Conservation (phyloP, 2,329 filamentous ascomycete genomes). For the Spiromastix sp. region DNA sequence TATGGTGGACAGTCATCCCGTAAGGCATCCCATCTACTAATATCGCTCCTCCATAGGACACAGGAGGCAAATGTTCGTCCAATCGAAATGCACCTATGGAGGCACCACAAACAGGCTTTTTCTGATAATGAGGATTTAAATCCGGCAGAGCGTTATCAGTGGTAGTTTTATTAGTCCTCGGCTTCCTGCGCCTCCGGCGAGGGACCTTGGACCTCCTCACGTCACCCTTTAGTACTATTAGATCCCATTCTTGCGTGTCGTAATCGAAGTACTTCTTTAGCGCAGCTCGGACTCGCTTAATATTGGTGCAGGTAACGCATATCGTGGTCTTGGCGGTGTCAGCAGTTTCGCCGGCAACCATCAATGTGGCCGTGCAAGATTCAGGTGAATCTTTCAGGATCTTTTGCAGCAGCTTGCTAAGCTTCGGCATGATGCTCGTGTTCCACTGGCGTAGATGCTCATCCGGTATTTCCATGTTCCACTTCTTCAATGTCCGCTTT, state of each 20-base stretch:
- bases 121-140: conserved; percentile 65
- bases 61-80: conserved; percentile 75
- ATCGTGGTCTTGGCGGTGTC: conserved; percentile 52
- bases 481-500: conserved; percentile 34
- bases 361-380: conserved; percentile 50
- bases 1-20: conserved; percentile 94
- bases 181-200: conserved; percentile 29
- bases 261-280: conserved; percentile 49
- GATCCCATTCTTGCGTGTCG: conserved; percentile 45
- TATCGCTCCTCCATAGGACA: conserved; percentile 81
- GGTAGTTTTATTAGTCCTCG: conserved; percentile 21
- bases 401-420: conserved; percentile 49
- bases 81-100: conserved; percentile 88
- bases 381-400: conserved; percentile 49
- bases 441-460: conserved; percentile 50
- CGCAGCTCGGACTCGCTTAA: conserved; percentile 46
- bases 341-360: conserved; percentile 48
- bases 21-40: conserved; percentile 75
- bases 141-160: conserved; percentile 21
- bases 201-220: conserved; percentile 45
- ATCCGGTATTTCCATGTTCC: conserved; percentile 44
- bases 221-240: conserved; percentile 52
- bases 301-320: conserved; percentile 52
- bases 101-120: conserved; percentile 70
- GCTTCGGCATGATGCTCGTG: conserved; percentile 43